Base-by-base conservation (phyloP, 139 green algal genomes). In the Chlorella sorokiniana region DNA sequence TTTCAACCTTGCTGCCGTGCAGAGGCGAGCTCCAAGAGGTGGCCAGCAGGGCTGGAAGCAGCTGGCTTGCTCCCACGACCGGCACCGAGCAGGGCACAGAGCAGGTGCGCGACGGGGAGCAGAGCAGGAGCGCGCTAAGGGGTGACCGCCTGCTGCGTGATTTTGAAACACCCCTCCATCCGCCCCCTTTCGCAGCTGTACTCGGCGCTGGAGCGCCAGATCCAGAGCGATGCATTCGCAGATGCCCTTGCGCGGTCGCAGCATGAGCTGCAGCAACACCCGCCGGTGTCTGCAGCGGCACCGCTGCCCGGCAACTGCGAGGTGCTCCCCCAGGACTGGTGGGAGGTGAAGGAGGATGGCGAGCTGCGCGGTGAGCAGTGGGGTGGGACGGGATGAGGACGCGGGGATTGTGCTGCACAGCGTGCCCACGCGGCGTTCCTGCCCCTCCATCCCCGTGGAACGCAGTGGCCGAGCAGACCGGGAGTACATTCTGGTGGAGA, bases 401-500 rank as follows among this genome's bases (percentile, higher is more conserved):
- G 44, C 33, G 48, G 16, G 1, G 20, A 56, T 38, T 20, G 33
- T 25, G 37, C 3, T 51, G 54, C 45, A 78, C 9, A 11, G 27
- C 40, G 37, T 40, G 14, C 22, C 8, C 18, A n/a, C 31, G 6
- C 45, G 0, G 45, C 31, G n/a, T 44, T 2, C 23, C 10, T 1
- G 18, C 9, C 23, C 2, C 70, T 78, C n/a, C 35, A 29, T 3
- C 52, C n/a, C 16, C 27, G 23, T 5, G 41, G 27, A 6, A 16
- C 64, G 71, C 38, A 62, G 63, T 83, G 38, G 48, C 31, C 20
- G 83, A 90, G 68, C 52, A 62, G 31, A 71, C 87, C 37, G 85
- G 86, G 84, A 85, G 40, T 93, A 93, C 29, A 62, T 93, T 2
- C 20, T 93, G 40, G 78, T 93, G 1, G 76, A 88, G 42, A 77